Base-by-base conservation (phyloP, 2,329 filamentous ascomycete species). In the Trichoderma brevicompactum region DNA sequence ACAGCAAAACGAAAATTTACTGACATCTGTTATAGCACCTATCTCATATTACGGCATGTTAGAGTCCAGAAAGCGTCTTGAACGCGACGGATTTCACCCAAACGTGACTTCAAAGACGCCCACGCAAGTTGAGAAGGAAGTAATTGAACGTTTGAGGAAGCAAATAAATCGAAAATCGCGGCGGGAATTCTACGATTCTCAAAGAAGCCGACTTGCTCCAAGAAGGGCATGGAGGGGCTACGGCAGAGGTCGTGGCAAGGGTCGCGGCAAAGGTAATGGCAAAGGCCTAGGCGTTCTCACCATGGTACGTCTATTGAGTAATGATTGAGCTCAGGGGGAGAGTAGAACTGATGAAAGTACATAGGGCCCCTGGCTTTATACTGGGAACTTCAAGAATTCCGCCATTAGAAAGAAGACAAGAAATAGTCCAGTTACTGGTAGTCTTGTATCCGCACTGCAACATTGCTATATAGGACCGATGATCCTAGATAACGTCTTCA, bases 401-500 rank as follows among this genome's bases (percentile, higher is more conserved):
- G 12, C 36, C 12, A 9, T 12, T 15, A 17, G 38, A 17, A 44
- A 63, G 8, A 17, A 61, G 40, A 28, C 23, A 13, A 32, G 5
- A 9, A 46, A 40, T 2, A 19, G 19, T 17, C 38, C 12, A n/a
- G 36, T 38, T 38, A 6, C 36, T 38, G 10, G 36, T 32, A n/a
- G 13, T 28, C 50, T 63, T 3, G 28, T 36, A 41, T 8, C 9
- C 13, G 5, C 34, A 13, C 15, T 62, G 66, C 28, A 56, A 64
- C 52, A 49, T 48, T 5, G 48, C 40, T 19, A 71, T 15, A 44
- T 72, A n/a, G 72, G 72, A 2, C 67, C 68, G 1, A 58, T 61
- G 12, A 56, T 72, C 3, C 34, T 69, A 10, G 48, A 67, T 3
- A 12, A 23, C 5, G 15, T 74, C 17, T 73, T 73, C 1, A 65